These are phyloP conservation scores for Umbilicus rupestris DNA, from an alignment of 164 flowering plant species.

Conservation along the genomic window DNA sequence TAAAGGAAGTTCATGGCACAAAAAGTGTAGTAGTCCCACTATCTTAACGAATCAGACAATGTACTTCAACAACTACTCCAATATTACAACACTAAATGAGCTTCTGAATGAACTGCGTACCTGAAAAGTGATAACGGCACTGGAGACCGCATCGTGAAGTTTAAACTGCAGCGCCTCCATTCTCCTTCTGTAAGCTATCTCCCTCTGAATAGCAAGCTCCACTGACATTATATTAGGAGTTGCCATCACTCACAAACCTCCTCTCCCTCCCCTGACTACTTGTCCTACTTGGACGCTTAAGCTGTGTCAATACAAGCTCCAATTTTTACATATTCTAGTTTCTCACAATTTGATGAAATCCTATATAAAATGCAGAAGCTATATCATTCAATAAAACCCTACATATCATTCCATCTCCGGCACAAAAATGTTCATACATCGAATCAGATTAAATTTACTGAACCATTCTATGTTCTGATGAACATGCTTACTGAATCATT, in stretches of 20 bases:
- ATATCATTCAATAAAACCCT: not conserved
- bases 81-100: not conserved
- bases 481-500: no score
- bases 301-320: not conserved
- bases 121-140: not conserved
- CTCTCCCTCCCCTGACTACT: not conserved
- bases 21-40: not conserved
- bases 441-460: not conserved
- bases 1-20: not conserved
- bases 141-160: not conserved
- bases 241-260: conserved; percentile 10
- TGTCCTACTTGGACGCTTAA: not conserved
- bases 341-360: not conserved
- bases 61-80: not conserved
- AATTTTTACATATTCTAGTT: not conserved
- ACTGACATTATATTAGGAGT: conserved; percentile 13
- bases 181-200: conserved; percentile 16
- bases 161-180: conserved; percentile 15
- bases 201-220: conserved; percentile 16
- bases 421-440: not conserved
- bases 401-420: not conserved
- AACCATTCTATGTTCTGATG: no score
- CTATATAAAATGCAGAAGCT: not conserved
- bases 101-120: not conserved
- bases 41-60: not conserved